Evolutionary conservation across 2,329 filamentous ascomycete genomes (phyloP).

Genomic region (Cercospora sojina): DNA sequence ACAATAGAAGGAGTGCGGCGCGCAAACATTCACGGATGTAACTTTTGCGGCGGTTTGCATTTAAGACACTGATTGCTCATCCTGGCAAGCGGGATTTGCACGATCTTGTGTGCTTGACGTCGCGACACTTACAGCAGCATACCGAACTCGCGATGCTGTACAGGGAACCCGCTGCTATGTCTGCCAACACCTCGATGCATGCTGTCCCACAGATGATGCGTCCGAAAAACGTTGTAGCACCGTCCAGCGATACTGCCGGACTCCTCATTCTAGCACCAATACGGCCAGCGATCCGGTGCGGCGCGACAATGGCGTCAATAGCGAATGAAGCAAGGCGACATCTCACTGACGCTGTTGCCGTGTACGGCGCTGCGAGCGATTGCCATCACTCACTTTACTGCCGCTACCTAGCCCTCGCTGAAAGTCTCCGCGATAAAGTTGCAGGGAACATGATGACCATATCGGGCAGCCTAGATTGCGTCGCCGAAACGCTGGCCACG

Average conservation of each 20-base stretch:
- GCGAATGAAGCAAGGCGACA: neutral
- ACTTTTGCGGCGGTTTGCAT: neutral
- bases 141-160: neutral
- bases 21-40: neutral
- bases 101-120: neutral
- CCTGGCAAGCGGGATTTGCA: neutral
- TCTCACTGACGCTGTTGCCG: neutral
- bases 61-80: neutral
- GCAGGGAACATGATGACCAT: constrained; percentile 5
- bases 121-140: neutral
- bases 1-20: neutral
- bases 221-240: neutral
- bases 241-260: neutral
- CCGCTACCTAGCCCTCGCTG: constrained; percentile 1
- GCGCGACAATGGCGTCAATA: neutral
- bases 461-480: neutral
- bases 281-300: neutral
- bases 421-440: neutral
- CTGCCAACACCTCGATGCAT: neutral
- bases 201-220: neutral
- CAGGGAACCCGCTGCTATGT: neutral
- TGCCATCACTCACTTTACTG: neutral
- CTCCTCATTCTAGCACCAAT: neutral
- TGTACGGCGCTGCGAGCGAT: neutral
- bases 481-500: neutral